Evolutionary conservation across 176 grass and related monocot species (phyloP).

Genomic region (Echinochloa phyllopogon): DNA sequence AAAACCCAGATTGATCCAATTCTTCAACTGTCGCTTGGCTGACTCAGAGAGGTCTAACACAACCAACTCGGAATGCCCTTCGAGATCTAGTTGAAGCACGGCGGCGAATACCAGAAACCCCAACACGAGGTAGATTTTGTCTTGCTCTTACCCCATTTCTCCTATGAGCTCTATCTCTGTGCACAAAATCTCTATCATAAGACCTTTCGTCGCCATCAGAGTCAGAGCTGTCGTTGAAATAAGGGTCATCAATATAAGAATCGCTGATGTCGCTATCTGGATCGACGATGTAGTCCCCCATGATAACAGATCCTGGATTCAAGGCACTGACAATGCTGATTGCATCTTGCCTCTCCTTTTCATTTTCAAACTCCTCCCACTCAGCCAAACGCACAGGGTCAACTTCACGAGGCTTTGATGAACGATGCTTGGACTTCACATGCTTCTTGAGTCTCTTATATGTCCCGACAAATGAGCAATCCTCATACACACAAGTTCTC

Average conservation of each 20-base stretch:
- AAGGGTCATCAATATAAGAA: conserved; percentile 3
- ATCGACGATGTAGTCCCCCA: conserved; percentile 83
- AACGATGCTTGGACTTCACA: conserved; percentile 59
- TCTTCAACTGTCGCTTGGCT: conserved; percentile 2
- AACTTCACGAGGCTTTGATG: conserved; percentile 60
- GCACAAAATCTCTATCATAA: background rate
- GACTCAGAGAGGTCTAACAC: background rate
- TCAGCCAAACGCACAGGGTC: conserved; percentile 62
- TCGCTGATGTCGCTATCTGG: conserved; percentile 45
- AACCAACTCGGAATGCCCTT: background rate
- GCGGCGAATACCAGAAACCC: background rate
- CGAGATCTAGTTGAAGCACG: background rate
- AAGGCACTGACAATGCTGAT: conserved; percentile 75
- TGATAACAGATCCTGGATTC: conserved; percentile 65
- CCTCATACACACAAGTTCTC: conserved; percentile 68
- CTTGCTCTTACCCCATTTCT: conserved; percentile 27
- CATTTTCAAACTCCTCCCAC: conserved; percentile 70
- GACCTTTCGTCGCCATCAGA: background rate
- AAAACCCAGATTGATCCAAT: background rate
- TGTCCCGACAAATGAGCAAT: conserved; percentile 69
- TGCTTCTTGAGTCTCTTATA: conserved; percentile 74
- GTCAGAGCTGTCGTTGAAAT: background rate
- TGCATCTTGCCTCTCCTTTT: conserved; percentile 78
- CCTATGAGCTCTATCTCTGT: conserved; percentile 19
- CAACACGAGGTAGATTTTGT: background rate